Conservation (phyloP, 2,329 filamentous ascomycete genomes). For the Claviceps capensis region DNA sequence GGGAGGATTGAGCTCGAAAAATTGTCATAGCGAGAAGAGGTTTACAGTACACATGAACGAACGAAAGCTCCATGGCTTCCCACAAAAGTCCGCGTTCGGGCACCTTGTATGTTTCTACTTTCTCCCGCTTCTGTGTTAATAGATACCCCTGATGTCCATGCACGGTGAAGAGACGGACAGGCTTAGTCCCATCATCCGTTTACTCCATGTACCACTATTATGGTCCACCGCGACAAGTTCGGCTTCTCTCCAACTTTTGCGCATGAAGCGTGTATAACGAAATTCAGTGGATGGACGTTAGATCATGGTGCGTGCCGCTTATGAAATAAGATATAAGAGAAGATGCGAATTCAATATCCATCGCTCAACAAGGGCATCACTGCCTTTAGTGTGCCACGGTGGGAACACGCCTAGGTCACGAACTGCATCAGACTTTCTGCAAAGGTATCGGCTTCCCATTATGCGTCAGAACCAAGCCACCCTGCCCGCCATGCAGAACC, state of each 20-base stretch:
- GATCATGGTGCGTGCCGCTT: background rate
- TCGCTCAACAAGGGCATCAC: background rate
- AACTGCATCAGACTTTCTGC: background rate
- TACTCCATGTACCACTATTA: background rate
- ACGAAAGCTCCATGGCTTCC: background rate
- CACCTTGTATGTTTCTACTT: background rate
- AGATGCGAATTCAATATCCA: background rate
- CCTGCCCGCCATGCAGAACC: conserved; percentile 24
- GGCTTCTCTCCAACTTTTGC: background rate
- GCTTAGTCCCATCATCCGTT: background rate
- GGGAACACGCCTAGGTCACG: background rate
- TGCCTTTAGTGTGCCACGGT: background rate
- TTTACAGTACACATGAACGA: background rate
- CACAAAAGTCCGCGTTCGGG: background rate
- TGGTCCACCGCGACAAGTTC: background rate
- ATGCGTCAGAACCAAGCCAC: conserved; percentile 34
- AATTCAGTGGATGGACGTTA: background rate
- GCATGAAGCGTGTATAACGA: background rate
- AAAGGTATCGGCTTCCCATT: conserved; percentile 27
- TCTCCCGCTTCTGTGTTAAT: background rate
- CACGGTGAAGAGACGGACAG: background rate
- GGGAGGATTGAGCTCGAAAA: conserved; percentile 53
- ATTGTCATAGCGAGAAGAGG: background rate
- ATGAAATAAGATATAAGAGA: background rate
- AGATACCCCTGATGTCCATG: background rate